Conservation (phyloP, 169 alveolate species). For the Plasmodium coatneyi region DNA sequence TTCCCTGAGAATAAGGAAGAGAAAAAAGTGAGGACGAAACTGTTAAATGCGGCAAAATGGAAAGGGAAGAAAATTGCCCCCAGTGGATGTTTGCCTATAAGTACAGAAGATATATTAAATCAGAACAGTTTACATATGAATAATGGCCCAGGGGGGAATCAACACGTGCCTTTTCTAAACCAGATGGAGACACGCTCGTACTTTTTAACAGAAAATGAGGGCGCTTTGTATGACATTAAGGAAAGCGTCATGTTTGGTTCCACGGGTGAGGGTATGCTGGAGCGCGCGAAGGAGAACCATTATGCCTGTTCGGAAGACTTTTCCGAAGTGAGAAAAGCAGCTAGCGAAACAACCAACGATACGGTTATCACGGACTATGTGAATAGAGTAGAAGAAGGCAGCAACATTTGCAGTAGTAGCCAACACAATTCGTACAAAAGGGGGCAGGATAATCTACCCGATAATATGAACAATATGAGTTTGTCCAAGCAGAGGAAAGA, state of each 20-base stretch:
- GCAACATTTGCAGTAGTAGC: slow-evolving; percentile 3
- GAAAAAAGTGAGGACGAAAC: slow-evolving; percentile 64
- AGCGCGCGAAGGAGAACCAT: background rate
- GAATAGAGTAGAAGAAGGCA: slow-evolving; percentile 8
- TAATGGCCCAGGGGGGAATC: slow-evolving; percentile 2
- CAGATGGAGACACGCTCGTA: slow-evolving; percentile 14
- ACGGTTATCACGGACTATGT: slow-evolving; percentile 29
- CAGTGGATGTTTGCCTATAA: slow-evolving; percentile 70
- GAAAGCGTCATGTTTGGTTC: background rate
- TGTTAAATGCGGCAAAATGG: slow-evolving; percentile 75
- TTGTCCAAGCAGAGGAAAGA: slow-evolving; percentile 11
- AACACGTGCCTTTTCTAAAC: background rate
- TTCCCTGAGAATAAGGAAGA: slow-evolving; percentile 74
- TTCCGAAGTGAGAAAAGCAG: slow-evolving; percentile 34
- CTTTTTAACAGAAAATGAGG: slow-evolving; percentile 49
- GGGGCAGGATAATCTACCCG: slow-evolving; percentile 14
- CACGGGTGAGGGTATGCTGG: background rate
- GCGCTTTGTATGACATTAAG: slow-evolving; percentile 12
- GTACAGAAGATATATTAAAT: slow-evolving; percentile 71
- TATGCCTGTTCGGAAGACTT: slow-evolving; percentile 12
- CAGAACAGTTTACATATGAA: slow-evolving; percentile 26
- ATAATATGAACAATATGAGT: slow-evolving; percentile 26
- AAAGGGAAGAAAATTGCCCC: slow-evolving; percentile 75
- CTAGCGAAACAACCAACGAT: slow-evolving; percentile 66
- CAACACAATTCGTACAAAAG: background rate